phyloP scores from a whole-genome alignment of 2,329 filamentous ascomycete genomes.

The Knoxdaviesia proteae region DNA sequence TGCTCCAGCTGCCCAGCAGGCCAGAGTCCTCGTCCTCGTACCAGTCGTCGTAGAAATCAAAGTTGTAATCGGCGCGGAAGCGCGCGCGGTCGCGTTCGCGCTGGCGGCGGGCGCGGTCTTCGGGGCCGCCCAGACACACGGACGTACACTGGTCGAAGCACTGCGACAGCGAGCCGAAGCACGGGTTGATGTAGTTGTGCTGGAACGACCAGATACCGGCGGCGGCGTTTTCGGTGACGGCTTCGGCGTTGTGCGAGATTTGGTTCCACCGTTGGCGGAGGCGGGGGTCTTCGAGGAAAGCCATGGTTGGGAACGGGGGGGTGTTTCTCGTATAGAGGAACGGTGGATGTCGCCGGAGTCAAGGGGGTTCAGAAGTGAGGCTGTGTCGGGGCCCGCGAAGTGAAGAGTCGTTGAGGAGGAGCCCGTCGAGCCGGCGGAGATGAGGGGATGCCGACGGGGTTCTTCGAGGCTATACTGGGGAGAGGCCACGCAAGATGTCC shows the following conservation, averaged over 20 bases:
- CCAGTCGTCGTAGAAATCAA: slow-evolving; percentile 98
- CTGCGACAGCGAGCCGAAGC: slow-evolving; percentile 43
- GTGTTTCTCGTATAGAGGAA: background rate
- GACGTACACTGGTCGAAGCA: slow-evolving; percentile 54
- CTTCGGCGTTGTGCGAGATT: slow-evolving; percentile 74
- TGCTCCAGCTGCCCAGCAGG: slow-evolving; percentile 52
- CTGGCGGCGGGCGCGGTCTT: slow-evolving; percentile 50
- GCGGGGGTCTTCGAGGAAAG: slow-evolving; percentile 59
- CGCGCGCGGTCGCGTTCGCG: slow-evolving; percentile 39
- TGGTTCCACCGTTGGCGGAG: slow-evolving; percentile 88
- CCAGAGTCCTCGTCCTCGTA: slow-evolving; percentile 42
- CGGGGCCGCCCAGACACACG: slow-evolving; percentile 48
- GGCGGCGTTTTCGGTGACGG: slow-evolving; percentile 78
- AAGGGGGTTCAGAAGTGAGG: too few relatives aligned
- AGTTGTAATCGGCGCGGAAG: slow-evolving; percentile 59
- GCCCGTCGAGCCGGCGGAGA: too few relatives aligned
- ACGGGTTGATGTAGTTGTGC: slow-evolving; percentile 68
- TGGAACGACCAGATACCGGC: slow-evolving; percentile 77
- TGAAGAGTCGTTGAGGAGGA: too few relatives aligned
- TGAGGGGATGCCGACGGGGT: too few relatives aligned
- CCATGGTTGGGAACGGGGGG: slow-evolving; percentile 18
- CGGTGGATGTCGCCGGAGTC: too few relatives aligned
- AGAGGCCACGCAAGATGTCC: too few relatives aligned
- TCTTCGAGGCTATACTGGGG: too few relatives aligned
- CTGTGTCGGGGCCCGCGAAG: too few relatives aligned